Conservation (phyloP, 2,329 filamentous ascomycete species). For the Sporothrix globosa region DNA sequence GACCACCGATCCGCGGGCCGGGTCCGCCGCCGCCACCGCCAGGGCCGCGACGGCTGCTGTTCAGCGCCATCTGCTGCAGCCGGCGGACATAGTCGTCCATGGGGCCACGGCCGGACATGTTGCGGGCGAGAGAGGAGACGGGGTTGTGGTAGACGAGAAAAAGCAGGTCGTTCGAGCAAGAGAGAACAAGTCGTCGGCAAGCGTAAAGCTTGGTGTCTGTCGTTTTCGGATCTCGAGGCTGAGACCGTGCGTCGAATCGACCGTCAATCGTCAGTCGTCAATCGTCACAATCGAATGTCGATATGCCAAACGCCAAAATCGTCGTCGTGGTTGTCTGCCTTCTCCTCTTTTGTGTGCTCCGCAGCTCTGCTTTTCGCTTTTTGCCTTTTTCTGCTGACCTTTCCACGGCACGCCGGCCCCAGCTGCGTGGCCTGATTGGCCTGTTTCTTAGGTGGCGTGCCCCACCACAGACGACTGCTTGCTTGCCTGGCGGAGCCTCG, state of each 20-base stretch:
- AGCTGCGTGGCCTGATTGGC: conserved; percentile 9
- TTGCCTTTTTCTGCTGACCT: conserved; percentile 27
- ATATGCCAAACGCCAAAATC: not conserved
- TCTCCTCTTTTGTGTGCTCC: conserved; percentile 25
- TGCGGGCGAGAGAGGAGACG: conserved; percentile 33
- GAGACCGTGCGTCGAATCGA: conserved; percentile 1
- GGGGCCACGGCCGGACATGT: conserved; percentile 46
- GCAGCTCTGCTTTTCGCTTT: conserved; percentile 22
- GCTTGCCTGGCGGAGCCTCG: not conserved
- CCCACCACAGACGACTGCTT: conserved; percentile 21
- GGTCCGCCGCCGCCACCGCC: conserved; percentile 47
- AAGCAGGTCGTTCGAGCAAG: not conserved
- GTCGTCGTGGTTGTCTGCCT: conserved; percentile 24
- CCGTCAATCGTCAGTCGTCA: conserved; percentile 3
- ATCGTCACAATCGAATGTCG: not conserved
- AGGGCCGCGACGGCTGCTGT: conserved; percentile 47
- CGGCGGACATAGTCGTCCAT: conserved; percentile 57
- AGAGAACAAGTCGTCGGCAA: not conserved
- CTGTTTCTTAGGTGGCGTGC: conserved; percentile 19
- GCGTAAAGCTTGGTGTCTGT: not conserved
- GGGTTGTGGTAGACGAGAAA: not conserved
- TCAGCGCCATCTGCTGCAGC: conserved; percentile 54
- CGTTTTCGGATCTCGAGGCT: not conserved
- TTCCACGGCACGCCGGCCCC: conserved; percentile 27
- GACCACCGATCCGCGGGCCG: conserved; percentile 47